Evolutionary conservation across 2,329 filamentous ascomycete species (phyloP), one percentile per base, ranked within the genome.

Genomic region (Alternaria longipes): DNA sequence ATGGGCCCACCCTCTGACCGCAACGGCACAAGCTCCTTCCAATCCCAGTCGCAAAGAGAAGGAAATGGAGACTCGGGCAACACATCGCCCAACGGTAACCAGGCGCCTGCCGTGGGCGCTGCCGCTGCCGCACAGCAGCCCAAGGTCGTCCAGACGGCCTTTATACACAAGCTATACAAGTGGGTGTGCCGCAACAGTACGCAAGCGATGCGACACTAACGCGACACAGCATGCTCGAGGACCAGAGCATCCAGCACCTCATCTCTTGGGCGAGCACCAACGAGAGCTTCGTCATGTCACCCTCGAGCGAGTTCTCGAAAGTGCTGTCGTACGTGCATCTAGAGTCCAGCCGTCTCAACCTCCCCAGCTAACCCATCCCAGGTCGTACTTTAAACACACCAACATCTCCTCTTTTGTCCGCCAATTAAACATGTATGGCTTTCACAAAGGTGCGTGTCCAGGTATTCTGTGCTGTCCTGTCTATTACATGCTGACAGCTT

Each of bases 131-230:
- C 94, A 54, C 93, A 97, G 76, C 94, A 97, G 77, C 94, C 95
- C 61, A 99, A 99, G 81, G 94, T 97, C 45, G 93, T 98, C 16
- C 95, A 99, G 82, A 98, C 95, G 11, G 95, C 95, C 22, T 99
- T 99, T 75, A 98, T 99, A 67, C 95, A 99, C 80, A 99, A 99
- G 81, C 87, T 99, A 36, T 99, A 98, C 85, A 97, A 96, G 94
- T 97, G 85, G 75, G 90, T 76, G 49, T 52, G 26, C 51, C 44
- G 58, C 49, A 41, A 36, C 55, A 41, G 45, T 22, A 53, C 59
- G 34, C 55, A 50, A 50, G 36, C 54, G 16, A 54, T 45, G 52
- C 62, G 40, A 51, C 41, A 54, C 80, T 82, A 69, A 81, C 73
- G 54, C 42, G 20, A 41, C 34, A 66, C 76, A 98, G 94, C 81